These are phyloP conservation scores for Achlya hypogyna DNA, from an alignment of 352 stramenopile species.

Conservation along the genomic window DNA sequence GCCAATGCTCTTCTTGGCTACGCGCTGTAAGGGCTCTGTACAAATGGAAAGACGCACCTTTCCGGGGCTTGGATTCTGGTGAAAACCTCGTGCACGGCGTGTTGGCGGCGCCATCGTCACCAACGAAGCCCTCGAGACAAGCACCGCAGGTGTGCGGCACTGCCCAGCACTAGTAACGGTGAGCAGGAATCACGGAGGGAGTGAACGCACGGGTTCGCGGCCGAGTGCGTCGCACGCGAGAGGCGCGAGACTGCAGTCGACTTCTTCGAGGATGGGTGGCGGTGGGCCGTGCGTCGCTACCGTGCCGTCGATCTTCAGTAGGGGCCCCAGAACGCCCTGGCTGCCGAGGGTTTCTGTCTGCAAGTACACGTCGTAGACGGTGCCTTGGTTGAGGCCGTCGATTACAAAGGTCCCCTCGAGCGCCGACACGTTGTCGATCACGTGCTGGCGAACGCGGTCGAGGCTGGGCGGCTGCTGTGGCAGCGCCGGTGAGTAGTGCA, in stretches of 20 bases:
- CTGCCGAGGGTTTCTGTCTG: slow-evolving; percentile 64
- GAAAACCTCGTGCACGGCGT: slow-evolving; percentile 27
- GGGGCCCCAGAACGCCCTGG: slow-evolving; percentile 43
- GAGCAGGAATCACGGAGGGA: not conserved
- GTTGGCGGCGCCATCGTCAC: slow-evolving; percentile 29
- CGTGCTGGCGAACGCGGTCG: not conserved
- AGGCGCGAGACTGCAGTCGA: slow-evolving; percentile 14
- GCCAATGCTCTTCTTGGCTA: slow-evolving; percentile 16
- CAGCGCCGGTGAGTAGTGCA: slow-evolving; percentile 44
- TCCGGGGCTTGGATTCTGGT: not conserved
- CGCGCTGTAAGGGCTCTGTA: too few relatives aligned
- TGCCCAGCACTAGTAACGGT: slow-evolving; percentile 30
- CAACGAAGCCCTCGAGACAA: slow-evolving; percentile 50
- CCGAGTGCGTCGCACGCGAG: slow-evolving; percentile 23
- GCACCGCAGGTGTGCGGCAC: slow-evolving; percentile 53
- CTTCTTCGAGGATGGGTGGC: slow-evolving; percentile 16
- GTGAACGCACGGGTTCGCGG: slow-evolving; percentile 34
- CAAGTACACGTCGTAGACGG: slow-evolving; percentile 62
- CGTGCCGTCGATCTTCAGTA: not conserved
- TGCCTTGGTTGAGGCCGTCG: slow-evolving; percentile 42
- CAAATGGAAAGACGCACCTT: not conserved
- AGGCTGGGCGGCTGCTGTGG: slow-evolving; percentile 19
- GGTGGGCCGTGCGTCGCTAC: slow-evolving; percentile 13
- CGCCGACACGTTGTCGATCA: slow-evolving; percentile 14
- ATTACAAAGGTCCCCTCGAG: slow-evolving; percentile 32